Evolutionary conservation across 306 rosid genomes (phyloP), one percentile per base, ranked within the genome.

Genomic region (Morella rubra): DNA sequence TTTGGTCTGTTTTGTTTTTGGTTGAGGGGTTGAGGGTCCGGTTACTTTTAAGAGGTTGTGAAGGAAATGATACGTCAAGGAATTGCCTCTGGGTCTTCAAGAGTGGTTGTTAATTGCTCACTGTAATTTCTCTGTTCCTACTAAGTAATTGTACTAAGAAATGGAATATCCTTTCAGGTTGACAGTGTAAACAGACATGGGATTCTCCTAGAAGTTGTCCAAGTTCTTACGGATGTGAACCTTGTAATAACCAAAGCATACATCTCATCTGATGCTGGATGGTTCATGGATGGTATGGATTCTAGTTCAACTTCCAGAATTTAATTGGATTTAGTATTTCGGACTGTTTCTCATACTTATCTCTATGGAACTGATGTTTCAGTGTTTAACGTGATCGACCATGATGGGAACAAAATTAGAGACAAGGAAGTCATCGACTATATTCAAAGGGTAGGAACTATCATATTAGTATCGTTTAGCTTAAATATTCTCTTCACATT

Each of bases 231-330:
- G 15, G 97, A 95, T 80, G 87, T 89, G 86, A 92, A 95, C 83
- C 92, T 95, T 60, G 78, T 86, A 65, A 90, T 95, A 65, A 87
- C 61, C 44, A 92, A 95, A 84, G 97, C 99, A 4, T 91, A 89
- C 76, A 92, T 95, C 71, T 95, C 97, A 67, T 92, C 96, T 80
- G 99, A 95, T 78, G 99, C 93, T 49, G 90, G 90, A 47, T 92
- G 97, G 97, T 95, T 90, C 86, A 95, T 95, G 99, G 99, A 95
- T 81, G 99, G 99, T 92, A 84, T 75, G 64, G 70, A 77, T 80
- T 76, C 69, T 76, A 69, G 56, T 75, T 72, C 40, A 19, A 41
- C 69, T 19, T 44, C 18, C 27, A 13, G 46, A 42, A 13, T 11
- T 45, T 7, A 10, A 52, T 14, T 2, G 20, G 11, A 19, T 7